Conservation (phyloP, 192 early-diverging fungal species). For the Coemansia sp. region DNA sequence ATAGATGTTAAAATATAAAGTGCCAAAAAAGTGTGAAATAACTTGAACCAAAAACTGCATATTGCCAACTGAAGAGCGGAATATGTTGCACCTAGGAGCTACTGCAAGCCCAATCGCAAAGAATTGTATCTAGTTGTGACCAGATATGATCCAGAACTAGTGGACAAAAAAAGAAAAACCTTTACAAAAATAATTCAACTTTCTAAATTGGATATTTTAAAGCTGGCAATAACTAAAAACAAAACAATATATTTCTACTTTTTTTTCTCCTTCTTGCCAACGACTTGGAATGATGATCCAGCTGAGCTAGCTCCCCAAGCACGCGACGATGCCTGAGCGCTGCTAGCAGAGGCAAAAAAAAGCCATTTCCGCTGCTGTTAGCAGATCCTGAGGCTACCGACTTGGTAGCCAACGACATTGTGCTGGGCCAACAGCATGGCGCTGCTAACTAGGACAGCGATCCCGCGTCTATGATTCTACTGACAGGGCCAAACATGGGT, state of each 20-base stretch:
- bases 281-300: constrained; percentile 42
- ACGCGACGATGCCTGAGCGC: not conserved
- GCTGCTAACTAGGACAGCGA: constrained; percentile 42
- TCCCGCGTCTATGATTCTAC: constrained; percentile 71
- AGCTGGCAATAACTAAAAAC: too few relatives aligned
- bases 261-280: constrained; percentile 42
- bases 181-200: too few relatives aligned
- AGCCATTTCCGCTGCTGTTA: not conserved
- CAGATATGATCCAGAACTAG: too few relatives aligned
- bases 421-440: constrained; percentile 59
- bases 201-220: too few relatives aligned
- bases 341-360: not conserved
- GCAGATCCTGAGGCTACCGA: constrained; percentile 43
- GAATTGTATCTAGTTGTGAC: too few relatives aligned
- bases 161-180: too few relatives aligned
- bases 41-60: too few relatives aligned
- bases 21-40: too few relatives aligned
- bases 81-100: too few relatives aligned
- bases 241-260: constrained; percentile 7
- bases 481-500: constrained; percentile 99
- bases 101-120: too few relatives aligned
- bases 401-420: constrained; percentile 96
- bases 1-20: too few relatives aligned
- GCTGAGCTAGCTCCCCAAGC: not conserved
- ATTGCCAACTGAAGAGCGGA: too few relatives aligned